Base-by-base conservation (phyloP, 805 yeast genomes). In the Starmerella riodocensis region DNA sequence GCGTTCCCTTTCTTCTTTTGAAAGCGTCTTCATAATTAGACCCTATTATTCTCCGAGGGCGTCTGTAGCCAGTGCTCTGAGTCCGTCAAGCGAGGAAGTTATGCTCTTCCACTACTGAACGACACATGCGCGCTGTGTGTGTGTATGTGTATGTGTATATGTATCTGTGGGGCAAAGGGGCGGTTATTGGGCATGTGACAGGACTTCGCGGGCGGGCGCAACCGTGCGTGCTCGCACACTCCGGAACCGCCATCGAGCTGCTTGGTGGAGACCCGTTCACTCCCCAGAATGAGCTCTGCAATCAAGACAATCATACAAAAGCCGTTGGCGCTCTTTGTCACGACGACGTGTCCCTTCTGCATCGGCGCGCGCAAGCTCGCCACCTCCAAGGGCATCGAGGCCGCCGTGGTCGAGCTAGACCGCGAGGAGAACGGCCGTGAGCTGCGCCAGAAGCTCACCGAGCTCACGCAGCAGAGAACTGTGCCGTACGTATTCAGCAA, bases 401-500 rank as follows among this genome's bases (percentile, higher is more conserved):
- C 55, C 3, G 42, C 32, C 17, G 40, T 53, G 9, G 39, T 80
- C 23, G 86, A 80, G 54, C 60, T 78, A 26, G 83, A 76, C 55
- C 69, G 70, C 47, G 53, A 69, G 46, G 57, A 58, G 9, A 74
- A 71, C 39, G 81, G 84, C 4, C 43, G 36, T 1, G 62, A 64
- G 37, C 55, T 78, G 32, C 78, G 74, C 49, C 60, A 63, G 41
- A 74, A 73, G 11, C 74, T 78, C 51, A 67, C 74, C 3, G 64
- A 67, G 34, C 56, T 74, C 19, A 63, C 76, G 4, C 76, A 77
- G 7, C 66, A 72, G 49, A 73, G 69, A 48, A 75, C 83, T 71
- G 83, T 78, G 21, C 85, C 85, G 14, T 71, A 78, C 13, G 66
- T 76, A 9, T 78, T 74, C 56, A 67, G 74, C 55, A 65, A 71